Conservation (phyloP, 176 grass and related monocot genomes). For the Phyllostachys edulis region DNA sequence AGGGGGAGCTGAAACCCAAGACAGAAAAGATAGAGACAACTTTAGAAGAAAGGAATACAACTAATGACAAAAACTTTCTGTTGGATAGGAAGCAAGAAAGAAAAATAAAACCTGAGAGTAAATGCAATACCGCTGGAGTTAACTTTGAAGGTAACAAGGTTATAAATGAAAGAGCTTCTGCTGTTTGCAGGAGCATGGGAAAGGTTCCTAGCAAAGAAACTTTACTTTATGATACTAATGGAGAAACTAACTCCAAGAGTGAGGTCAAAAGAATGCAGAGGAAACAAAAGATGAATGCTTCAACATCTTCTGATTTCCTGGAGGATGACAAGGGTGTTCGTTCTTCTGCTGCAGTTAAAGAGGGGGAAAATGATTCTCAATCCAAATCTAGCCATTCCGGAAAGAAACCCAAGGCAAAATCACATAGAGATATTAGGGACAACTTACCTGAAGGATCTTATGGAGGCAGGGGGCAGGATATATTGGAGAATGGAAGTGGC, state of each 20-base stretch:
- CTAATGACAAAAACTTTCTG: constrained; percentile 39
- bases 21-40: constrained; percentile 45
- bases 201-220: constrained; percentile 53
- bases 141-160: constrained; percentile 48
- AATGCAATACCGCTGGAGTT: constrained; percentile 36
- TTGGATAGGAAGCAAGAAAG: constrained; percentile 65
- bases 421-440: constrained; percentile 45
- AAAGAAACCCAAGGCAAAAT: constrained; percentile 60
- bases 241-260: constrained; percentile 47
- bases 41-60: constrained; percentile 49
- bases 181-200: constrained; percentile 38
- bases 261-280: constrained; percentile 59
- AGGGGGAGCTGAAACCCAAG: constrained; percentile 55
- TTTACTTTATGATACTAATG: constrained; percentile 38
- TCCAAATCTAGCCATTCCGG: constrained; percentile 54
- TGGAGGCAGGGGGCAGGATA: constrained; percentile 31
- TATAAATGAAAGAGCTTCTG: constrained; percentile 54
- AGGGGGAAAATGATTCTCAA: constrained; percentile 55
- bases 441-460: constrained; percentile 37
- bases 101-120: constrained; percentile 61
- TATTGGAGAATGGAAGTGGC: constrained; percentile 49
- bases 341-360: constrained; percentile 52
- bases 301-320: constrained; percentile 44
- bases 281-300: constrained; percentile 51
- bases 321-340: constrained; percentile 40